Evolutionary conservation across 768 basidiomycete species (phyloP).

Genomic region (Mycena sanguinolenta): DNA sequence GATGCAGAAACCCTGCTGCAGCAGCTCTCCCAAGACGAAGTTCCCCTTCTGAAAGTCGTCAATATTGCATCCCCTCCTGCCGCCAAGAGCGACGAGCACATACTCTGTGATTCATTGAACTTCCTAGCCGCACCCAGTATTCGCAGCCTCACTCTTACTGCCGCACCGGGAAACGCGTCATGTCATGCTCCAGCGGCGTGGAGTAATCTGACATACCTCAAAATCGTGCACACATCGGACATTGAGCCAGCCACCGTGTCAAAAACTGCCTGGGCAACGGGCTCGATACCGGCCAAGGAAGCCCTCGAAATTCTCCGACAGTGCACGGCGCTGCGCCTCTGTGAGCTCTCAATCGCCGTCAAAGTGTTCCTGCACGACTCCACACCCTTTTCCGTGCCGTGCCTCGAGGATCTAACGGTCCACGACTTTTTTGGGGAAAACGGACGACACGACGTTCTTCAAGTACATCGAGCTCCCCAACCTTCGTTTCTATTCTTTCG

Average conservation of each 20-base stretch:
- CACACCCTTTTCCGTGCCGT: conserved; percentile 4
- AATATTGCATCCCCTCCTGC: too few species aligned
- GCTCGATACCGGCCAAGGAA: conserved; percentile 1
- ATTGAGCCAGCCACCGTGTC: background rate
- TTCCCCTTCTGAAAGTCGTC: too few species aligned
- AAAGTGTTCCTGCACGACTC: background rate
- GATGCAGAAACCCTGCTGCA: conserved; percentile 1
- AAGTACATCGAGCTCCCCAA: conserved; percentile 5
- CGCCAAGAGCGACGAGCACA: too few species aligned
- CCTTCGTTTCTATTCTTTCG: too few species aligned
- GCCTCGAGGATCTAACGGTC: conserved; percentile 2
- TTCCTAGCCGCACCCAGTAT: too few species aligned
- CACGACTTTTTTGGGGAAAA: conserved; percentile 3
- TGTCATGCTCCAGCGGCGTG: conserved; percentile 1
- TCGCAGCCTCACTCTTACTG: too few species aligned
- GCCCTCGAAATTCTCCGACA: conserved; percentile 1
- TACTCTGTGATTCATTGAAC: too few species aligned
- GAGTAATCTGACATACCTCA: conserved; percentile 1
- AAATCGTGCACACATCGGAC: conserved; percentile 4
- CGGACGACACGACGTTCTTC: conserved; percentile 1
- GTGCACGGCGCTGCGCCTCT: conserved; percentile 3
- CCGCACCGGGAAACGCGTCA: too few species aligned
- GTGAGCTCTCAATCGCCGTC: conserved; percentile 1
- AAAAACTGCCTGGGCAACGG: conserved; percentile 1
- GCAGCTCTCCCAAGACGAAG: background rate